Base-by-base conservation (phyloP, 192 early-diverging fungal genomes). In the Funneliformis geosporum region DNA sequence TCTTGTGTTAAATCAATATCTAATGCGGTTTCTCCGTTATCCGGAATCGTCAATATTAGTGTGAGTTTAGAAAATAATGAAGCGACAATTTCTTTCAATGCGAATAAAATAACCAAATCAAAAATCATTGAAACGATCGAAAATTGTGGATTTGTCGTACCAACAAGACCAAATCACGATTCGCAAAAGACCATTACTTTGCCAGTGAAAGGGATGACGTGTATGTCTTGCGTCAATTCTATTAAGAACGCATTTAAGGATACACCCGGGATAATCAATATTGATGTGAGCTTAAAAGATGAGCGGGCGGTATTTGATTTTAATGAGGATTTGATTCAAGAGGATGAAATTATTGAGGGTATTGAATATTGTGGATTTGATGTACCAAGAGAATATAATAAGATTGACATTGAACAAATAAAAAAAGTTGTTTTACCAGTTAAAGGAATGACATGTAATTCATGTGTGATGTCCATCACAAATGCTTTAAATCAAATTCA, bases 341-440 rank as follows among this genome's bases (percentile, higher is more conserved):
- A 11, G 42, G 38, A 11, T 11, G 79, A 33, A 61, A 83, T 91
- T n/a, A 81, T 83, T 14, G 82, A 78, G 21, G 86, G 84, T 21
- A 91, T 95, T 39, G 89, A 93, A 75, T 87, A 89, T 64, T 88
- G 89, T 74, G 94, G 94, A 21, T 95, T 93, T 81, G 92, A 94
- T 55, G 88, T 90, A 0, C 83, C 87, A 33, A 33, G 33, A 33
- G 33, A 33, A 33, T 33, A 33, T 33, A 33, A 33, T 33, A 33
- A 59, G 4, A 27, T 65, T 28, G 11, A 16, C 27, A 14, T 33
- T 25, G 21, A 18, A 21, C 21, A 55, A 4, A n/a, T 55, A 6
- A 55, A n/a, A 28, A 25, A 14, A 7, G 21, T 39, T 43, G 9
- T 43, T 8, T 39, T 69, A 39, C 73, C 76, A 8, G 60, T 62